Conservation (phyloP, 2,329 filamentous ascomycete genomes). For the Eurotiales sp. region DNA sequence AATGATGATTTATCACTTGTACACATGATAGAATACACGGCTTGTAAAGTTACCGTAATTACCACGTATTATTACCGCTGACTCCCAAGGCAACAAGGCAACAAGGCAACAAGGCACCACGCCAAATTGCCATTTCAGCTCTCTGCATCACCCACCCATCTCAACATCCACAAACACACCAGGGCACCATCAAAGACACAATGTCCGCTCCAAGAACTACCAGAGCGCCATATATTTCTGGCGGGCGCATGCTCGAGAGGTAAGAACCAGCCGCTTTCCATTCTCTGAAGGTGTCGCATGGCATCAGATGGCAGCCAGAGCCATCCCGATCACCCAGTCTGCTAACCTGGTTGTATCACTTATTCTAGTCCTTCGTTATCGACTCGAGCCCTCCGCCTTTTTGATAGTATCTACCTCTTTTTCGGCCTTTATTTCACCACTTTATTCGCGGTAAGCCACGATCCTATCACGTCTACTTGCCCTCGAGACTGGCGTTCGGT, state of each 20-base stretch:
- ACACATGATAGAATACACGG: not conserved
- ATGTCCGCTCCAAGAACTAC: conserved; percentile 31
- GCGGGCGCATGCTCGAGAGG: conserved; percentile 37
- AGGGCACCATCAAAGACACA: conserved; percentile 8
- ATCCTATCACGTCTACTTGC: not conserved
- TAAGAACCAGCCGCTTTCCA: conserved; percentile 17
- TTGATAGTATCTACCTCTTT: conserved; percentile 44
- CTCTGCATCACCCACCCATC: not conserved
- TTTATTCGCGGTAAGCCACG: conserved; percentile 43
- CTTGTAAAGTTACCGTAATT: not conserved
- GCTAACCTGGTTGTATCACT: not conserved
- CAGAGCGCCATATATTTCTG: conserved; percentile 34
- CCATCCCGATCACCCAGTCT: not conserved
- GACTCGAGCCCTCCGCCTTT: conserved; percentile 39
- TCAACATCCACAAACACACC: not conserved
- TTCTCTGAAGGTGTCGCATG: conserved; percentile 1
- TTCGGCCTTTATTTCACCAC: conserved; percentile 48
- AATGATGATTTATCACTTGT: too few species aligned
- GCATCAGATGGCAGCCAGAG: not conserved
- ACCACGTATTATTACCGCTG: not conserved
- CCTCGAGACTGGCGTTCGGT: too few species aligned
- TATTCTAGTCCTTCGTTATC: conserved; percentile 41
- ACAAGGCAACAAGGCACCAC: too few species aligned
- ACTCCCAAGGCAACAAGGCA: too few species aligned
- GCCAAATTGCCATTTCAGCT: not conserved